Evolutionary conservation across 23 red algal genomes (phyloP).

Genomic region (Agarophyton chilense): DNA sequence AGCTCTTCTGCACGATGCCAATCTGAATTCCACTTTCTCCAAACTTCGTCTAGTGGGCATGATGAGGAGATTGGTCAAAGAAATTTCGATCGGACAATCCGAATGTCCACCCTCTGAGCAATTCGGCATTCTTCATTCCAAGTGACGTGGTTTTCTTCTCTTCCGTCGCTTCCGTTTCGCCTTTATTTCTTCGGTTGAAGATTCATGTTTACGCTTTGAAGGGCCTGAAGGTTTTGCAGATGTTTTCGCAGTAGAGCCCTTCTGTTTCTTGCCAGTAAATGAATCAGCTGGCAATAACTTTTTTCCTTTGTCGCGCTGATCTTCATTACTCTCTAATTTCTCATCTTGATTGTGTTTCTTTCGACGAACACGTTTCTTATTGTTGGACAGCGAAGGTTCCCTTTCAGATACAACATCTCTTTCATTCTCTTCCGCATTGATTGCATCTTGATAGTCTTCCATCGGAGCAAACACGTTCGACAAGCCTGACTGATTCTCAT

Average conservation of each 20-base stretch:
- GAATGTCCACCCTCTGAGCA: slow-evolving; percentile 5
- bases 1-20: neutral
- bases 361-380: neutral
- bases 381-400: neutral
- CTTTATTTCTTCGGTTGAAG: neutral
- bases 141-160: slow-evolving; percentile 1
- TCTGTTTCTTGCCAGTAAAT: neutral
- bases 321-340: neutral
- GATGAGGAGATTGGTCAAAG: slow-evolving; percentile 53
- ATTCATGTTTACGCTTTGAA: neutral
- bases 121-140: neutral
- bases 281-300: neutral
- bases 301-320: neutral
- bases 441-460: slow-evolving; percentile 13
- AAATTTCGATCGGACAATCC: slow-evolving; percentile 26
- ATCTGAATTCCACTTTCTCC: slow-evolving; percentile 31
- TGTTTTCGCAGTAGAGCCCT: neutral
- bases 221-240: neutral
- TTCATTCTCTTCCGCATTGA: neutral
- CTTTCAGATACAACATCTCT: neutral
- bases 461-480: neutral
- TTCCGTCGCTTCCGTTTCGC: slow-evolving; percentile 2
- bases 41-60: slow-evolving; percentile 50
- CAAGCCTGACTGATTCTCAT: neutral
- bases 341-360: neutral